Percentiles rank a stretch among this genome's conserved stretches.
These are phyloP conservation scores for Phytopythium montanum DNA, from an alignment of 352 stramenopile species.

Conservation along the genomic window DNA sequence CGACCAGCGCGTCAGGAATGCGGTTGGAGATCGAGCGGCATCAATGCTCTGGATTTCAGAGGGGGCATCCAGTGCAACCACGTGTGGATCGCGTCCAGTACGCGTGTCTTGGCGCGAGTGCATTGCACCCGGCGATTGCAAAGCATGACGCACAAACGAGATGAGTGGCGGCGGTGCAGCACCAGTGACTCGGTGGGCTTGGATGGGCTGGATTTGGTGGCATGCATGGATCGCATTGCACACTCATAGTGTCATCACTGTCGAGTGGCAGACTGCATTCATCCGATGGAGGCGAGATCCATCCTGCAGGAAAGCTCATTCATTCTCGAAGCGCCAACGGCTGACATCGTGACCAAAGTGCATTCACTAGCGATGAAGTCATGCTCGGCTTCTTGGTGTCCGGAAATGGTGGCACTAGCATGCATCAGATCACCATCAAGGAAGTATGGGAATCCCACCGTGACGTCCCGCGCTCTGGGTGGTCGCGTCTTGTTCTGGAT, in stretches of 20 bases:
- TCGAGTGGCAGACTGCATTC: neutral
- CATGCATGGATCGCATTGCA: no score
- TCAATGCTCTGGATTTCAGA: neutral
- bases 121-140: neutral
- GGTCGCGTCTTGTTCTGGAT: neutral
- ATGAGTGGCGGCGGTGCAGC: neutral
- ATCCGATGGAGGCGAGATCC: neutral
- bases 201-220: neutral
- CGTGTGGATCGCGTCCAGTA: neutral
- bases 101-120: neutral
- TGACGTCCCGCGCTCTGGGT: neutral
- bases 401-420: neutral
- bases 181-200: neutral
- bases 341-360: neutral
- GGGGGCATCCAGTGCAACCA: neutral
- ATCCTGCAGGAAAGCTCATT: neutral
- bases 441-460: neutral
- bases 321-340: neutral
- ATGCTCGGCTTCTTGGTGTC: neutral
- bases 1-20: neutral
- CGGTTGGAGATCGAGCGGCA: neutral
- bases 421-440: constrained; percentile 1
- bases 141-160: neutral
- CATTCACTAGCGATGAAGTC: neutral
- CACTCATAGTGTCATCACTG: no score